Evolutionary conservation across 768 basidiomycete species (phyloP), one percentile per base, ranked within the genome.

Genomic region (Phlebiopsis flavidoalba): DNA sequence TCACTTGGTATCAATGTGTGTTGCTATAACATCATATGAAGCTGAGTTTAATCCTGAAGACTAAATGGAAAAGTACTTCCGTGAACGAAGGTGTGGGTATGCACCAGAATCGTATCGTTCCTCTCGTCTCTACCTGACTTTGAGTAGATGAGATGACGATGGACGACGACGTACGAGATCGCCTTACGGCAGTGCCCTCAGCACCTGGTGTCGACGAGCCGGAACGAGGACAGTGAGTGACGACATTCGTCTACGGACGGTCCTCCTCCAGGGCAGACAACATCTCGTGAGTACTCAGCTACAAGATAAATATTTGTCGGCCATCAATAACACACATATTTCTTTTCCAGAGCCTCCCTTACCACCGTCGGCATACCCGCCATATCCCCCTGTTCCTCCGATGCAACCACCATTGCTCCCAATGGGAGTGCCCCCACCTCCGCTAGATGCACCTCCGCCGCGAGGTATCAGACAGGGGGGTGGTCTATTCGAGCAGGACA

Each of bases 231-330:
- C 43, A 84, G 82, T 54, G 93, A 92, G n/a, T 60, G 92, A 94
- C 64, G 93, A 93, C 62, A 95, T 96, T 46, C 84, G 83, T 12
- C 89, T 96, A 87, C 95, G 12, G 88, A 87, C 56, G 93, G 88
- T 1, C 90, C 88, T 43, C 89, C 89, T 5, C 80, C 81, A 5
- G 37, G 49, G 19, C 33, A 45, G 36, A 26, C 35, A 35, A 24
- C 43, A 31, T 31, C 6, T 31, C 26, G 26, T 31, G 6, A 31
- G 26, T 31, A 31, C 26, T 31, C 26, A 3, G 26, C 26, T 31
- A 31, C 26, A 31, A 31, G 26, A 6, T 31, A 31, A 31, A 6
- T 31, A 31, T 31, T 31, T 6, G 26, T 31, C 6, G 26, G 26
- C 26, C 26, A 31, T 31, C 40, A 14, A 17, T 43, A 43, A 12